Conservation (phyloP, 1,139 yeast genomes). For the Nakaseomyces uthaithaninus region DNA sequence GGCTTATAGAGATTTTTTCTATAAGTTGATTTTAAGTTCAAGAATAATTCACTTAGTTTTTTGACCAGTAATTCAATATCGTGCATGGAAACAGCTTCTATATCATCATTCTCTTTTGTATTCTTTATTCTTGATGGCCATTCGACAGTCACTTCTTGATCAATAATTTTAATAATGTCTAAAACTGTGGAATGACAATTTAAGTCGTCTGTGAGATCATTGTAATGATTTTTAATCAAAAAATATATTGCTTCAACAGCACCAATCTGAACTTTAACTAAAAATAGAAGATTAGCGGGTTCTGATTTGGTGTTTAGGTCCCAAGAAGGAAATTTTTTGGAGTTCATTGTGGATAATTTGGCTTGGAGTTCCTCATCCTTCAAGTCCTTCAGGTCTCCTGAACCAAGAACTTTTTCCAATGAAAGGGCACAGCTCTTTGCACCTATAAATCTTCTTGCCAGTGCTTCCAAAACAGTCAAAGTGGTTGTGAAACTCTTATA, state of each 20-base stretch:
- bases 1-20: constrained; percentile 80
- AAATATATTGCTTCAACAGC: constrained; percentile 69
- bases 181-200: constrained; percentile 54
- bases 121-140: constrained; percentile 47
- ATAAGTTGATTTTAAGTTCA: constrained; percentile 61
- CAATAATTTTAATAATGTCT: constrained; percentile 59
- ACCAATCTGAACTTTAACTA: constrained; percentile 71
- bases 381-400: constrained; percentile 13
- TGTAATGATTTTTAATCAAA: constrained; percentile 64
- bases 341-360: constrained; percentile 8
- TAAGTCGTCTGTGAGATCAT: constrained; percentile 66
- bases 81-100: constrained; percentile 26
- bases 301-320: constrained; percentile 29
- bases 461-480: constrained; percentile 39
- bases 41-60: constrained; percentile 50
- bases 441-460: constrained; percentile 48
- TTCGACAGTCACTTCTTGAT: constrained; percentile 55
- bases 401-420: constrained; percentile 31
- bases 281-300: constrained; percentile 38
- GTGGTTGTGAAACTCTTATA: constrained; percentile 59
- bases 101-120: constrained; percentile 8
- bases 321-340: constrained; percentile 41
- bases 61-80: constrained; percentile 36
- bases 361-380: constrained; percentile 6
- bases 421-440: constrained; percentile 53